Evolutionary conservation across 2,329 filamentous ascomycete species (phyloP).

Genomic region (Xylaria digitata): DNA sequence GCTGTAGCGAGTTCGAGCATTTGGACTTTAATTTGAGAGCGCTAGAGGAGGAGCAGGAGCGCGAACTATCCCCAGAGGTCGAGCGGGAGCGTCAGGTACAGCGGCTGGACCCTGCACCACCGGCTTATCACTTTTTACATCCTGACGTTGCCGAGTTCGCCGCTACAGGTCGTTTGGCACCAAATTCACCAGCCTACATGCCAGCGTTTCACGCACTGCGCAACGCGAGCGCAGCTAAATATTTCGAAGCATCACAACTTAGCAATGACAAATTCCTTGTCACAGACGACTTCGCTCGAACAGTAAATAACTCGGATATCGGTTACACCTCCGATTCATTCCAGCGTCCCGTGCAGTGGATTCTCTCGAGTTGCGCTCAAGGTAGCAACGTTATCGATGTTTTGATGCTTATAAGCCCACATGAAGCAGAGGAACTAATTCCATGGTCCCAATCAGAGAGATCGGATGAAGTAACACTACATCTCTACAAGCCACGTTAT

Average conservation of each 20-base stretch:
- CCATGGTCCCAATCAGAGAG: neutral
- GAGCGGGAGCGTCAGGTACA: slow-evolving; percentile 31
- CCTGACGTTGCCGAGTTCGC: slow-evolving; percentile 14
- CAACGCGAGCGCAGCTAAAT: slow-evolving; percentile 14
- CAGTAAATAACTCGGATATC: neutral
- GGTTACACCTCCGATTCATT: slow-evolving; percentile 17
- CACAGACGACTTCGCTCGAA: slow-evolving; percentile 30
- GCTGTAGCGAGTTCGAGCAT: slow-evolving; percentile 27
- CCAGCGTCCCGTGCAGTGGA: slow-evolving; percentile 31
- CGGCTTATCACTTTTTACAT: slow-evolving; percentile 26
- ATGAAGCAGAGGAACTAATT: slow-evolving; percentile 25
- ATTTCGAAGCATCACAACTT: slow-evolving; percentile 15
- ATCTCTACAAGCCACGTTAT: slow-evolving; percentile 35
- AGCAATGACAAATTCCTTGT: slow-evolving; percentile 21
- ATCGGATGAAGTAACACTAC: slow-evolving; percentile 14
- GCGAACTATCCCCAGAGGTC: slow-evolving; percentile 35
- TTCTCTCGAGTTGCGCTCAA: slow-evolving; percentile 18
- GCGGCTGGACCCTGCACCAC: slow-evolving; percentile 17
- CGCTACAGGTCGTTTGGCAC: slow-evolving; percentile 10
- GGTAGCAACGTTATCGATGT: neutral
- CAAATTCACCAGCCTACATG: slow-evolving; percentile 28
- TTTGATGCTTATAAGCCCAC: slow-evolving; percentile 33
- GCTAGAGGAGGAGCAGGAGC: slow-evolving; percentile 37
- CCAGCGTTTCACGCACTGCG: slow-evolving; percentile 22
- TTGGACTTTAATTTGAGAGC: slow-evolving; percentile 25